A percentile compares a stretch with the other conserved stretches of the same genome.
Evolutionary conservation across 2,329 filamentous ascomycete species (phyloP).

Genomic region (Paecilomyces variotii): DNA sequence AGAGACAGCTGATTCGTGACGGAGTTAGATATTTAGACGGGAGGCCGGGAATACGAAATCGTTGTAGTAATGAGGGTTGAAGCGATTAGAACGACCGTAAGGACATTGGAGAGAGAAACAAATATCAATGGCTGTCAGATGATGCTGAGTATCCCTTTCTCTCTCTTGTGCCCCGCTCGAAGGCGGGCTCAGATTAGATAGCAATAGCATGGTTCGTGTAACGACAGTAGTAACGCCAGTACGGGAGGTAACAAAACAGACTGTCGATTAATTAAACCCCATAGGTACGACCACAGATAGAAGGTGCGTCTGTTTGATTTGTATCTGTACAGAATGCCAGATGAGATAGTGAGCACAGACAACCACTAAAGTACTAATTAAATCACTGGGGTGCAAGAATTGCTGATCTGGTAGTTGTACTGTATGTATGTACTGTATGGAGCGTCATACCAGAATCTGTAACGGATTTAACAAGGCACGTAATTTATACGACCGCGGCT

Average conservation of each 20-base stretch:
- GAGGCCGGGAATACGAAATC: not conserved
- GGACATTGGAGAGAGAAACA: not conserved
- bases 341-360: too few species aligned
- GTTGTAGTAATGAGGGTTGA: not conserved
- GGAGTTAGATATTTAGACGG: not conserved
- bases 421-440: not conserved
- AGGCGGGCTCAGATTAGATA: not conserved
- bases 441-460: not conserved
- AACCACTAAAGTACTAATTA: too few species aligned
- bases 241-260: not conserved
- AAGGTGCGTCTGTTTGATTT: too few species aligned
- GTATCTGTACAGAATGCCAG: too few species aligned
- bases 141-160: not conserved
- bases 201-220: not conserved
- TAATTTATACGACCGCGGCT: not conserved
- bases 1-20: not conserved
- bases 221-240: not conserved
- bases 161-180: not conserved
- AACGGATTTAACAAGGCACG: not conserved
- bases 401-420: not conserved
- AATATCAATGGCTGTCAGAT: not conserved
- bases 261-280: too few species aligned
- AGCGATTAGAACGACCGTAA: not conserved
- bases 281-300: too few species aligned
- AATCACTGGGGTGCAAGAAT: not conserved